phyloP scores from a whole-genome alignment of 2,329 filamentous ascomycete genomes.

The Ophiocordyceps unilateralis region DNA sequence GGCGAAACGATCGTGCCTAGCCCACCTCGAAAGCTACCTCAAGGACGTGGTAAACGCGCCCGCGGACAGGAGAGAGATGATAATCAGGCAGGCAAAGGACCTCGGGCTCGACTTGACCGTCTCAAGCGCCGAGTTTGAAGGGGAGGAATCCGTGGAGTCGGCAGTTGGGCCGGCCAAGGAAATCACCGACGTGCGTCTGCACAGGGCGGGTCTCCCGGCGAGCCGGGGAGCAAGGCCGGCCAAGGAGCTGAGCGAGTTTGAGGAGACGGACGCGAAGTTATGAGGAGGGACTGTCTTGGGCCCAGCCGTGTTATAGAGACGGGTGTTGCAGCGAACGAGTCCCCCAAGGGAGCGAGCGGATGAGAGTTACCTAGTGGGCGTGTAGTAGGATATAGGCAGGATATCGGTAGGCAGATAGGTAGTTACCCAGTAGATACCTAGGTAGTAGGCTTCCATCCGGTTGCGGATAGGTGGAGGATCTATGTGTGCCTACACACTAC shows the following conservation, averaged over 20 bases:
- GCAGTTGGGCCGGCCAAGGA: conserved; percentile 25
- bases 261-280: conserved; percentile 71
- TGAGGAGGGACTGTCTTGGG: too few species aligned
- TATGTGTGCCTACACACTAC: too few species aligned
- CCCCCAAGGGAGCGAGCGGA: background rate
- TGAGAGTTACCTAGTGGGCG: too few species aligned
- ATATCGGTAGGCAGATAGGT: too few species aligned
- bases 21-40: conserved; percentile 32
- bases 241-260: conserved; percentile 65
- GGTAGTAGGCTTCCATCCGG: background rate
- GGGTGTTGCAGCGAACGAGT: background rate
- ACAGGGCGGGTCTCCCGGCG: conserved; percentile 58
- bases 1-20: conserved; percentile 30
- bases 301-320: too few species aligned
- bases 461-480: too few species aligned
- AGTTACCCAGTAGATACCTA: background rate
- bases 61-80: conserved; percentile 29
- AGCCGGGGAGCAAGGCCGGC: conserved; percentile 58
- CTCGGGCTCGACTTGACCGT: conserved; percentile 21
- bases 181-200: conserved; percentile 65
- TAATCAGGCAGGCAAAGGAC: conserved; percentile 27
- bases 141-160: conserved; percentile 24
- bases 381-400: background rate
- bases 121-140: conserved; percentile 13
- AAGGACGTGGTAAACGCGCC: conserved; percentile 27